phyloP scores from a whole-genome alignment of 2,329 filamentous ascomycete species.

The Curvularia sp. region DNA sequence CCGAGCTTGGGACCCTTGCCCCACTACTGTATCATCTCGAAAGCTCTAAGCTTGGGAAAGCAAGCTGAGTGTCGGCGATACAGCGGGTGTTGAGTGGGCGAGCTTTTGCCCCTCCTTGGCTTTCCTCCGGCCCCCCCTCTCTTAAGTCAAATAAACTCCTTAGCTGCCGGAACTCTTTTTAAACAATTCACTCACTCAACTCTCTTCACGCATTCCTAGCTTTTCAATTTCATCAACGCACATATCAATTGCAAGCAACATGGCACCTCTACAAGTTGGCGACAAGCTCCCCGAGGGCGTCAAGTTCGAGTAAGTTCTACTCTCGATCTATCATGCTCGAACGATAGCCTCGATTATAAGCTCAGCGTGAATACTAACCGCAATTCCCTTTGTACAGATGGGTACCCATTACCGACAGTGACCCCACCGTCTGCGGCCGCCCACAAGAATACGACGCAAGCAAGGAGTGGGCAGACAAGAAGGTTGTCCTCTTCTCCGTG shows the following conservation, averaged over 20 bases:
- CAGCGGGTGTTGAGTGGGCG: neutral
- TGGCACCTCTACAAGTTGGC: slow-evolving; percentile 77
- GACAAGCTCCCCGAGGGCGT: slow-evolving; percentile 84
- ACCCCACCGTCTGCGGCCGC: slow-evolving; percentile 77
- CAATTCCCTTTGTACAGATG: slow-evolving; percentile 60
- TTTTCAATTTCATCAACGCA: neutral
- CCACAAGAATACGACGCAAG: slow-evolving; percentile 80
- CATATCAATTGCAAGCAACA: slow-evolving; percentile 41
- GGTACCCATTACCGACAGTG: slow-evolving; percentile 76
- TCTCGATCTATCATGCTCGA: neutral
- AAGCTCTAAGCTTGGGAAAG: slow-evolving; percentile 27
- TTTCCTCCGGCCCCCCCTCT: too few species aligned
- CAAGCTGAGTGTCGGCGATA: slow-evolving; percentile 5
- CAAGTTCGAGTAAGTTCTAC: slow-evolving; percentile 70
- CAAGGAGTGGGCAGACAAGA: slow-evolving; percentile 75
- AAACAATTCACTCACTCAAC: neutral
- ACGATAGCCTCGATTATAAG: neutral
- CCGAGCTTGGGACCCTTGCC: slow-evolving; percentile 9
- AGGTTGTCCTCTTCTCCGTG: slow-evolving; percentile 73
- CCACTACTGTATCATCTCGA: slow-evolving; percentile 26
- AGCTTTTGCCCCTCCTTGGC: slow-evolving; percentile 19
- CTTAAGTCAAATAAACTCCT: slow-evolving; percentile 1
- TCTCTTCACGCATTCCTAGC: neutral
- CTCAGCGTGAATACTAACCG: slow-evolving; percentile 2
- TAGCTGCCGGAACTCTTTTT: neutral